Evolutionary conservation across 495 filamentous ascomycete species (phyloP), one percentile per base, ranked within the genome.

Genomic region (Aspergillus biplanus): DNA sequence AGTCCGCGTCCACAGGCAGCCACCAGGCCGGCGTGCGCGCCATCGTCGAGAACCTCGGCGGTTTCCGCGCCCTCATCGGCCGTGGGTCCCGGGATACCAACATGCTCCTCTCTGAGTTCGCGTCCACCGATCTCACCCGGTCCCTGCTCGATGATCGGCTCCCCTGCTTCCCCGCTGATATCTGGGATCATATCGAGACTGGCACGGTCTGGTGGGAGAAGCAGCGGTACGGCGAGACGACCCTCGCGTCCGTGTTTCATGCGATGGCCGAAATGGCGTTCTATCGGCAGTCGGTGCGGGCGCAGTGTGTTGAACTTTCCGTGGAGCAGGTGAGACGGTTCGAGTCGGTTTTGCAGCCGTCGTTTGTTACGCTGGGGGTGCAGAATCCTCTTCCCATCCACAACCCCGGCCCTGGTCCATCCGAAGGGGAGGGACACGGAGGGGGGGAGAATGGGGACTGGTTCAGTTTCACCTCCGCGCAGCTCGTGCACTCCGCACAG

Each of bases 1-100:
- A 75, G 55, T 73, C 63, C 44, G 72, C 74, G 6, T 74, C 75
- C 1, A 72, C 71, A 2, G 65, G 67, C 27, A 70, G 73, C 27
- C 75, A 78, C 57, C 65, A 75, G n/a, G 67, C 68, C 9, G 75
- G 75, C 35, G 74, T 74, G 35, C 71, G 69, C 50, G 75, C 75
- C 9, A 78, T 78, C 46, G 66, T 68, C 15, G 63, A 68, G 12
- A 58, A 68, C 7, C 61, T 78, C 9, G 74, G 72, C 52, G 71
- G 73, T 47, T 75, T 72, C 64, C 67, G 61, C 13, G 58, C 57
- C 9, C 60, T 72, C 15, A 63, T 66, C 5, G 64, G 65, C 13
- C 50, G 66, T 56, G 61, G 72, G 5, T 67, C 74, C 27, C 61
- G 69, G 18, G 74, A 75, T 37, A 61, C 71, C n/a, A 71, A 72